Evolutionary conservation across 106 monocot genomes (phyloP), one percentile per base, ranked within the genome.

Genomic region (Vanilla planifolia): DNA sequence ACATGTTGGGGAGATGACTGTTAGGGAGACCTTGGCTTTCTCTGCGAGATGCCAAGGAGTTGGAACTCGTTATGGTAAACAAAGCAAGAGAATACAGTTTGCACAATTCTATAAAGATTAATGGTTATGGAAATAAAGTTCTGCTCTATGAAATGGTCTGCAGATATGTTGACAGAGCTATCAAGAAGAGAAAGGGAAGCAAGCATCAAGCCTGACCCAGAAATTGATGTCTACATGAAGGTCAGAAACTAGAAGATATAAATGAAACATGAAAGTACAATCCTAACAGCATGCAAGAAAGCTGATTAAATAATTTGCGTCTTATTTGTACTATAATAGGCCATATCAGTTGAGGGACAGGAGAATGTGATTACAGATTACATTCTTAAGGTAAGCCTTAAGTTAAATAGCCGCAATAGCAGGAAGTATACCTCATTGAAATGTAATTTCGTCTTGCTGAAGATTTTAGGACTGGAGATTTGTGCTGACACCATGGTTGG

Each of bases 401-500:
- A 43, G 11, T 61, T 26, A 15, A 43, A 43, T n/a, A 33, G 10
- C 16, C 17, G 20, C 21, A 28, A 21, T 41, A 6, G 8, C 6
- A 40, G 6, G 11, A 53, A 57, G 19, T 20, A 43, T 1, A 28
- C 25, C 33, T 57, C 9, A 42, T 41, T 55, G 21, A 15, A 7
- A 34, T 57, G 34, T 57, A 34, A 57, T 35, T 33, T 66, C 30
- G 14, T 39, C 42, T 33, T 55, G 9, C 41, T 45, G 13, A 51
- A 90, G 89, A 72, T 90, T 43, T 65, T 90, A 43, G 89, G 89
- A 57, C 51, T 90, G 67, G 85, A 90, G 8, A 55, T 85, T 22
- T 90, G 89, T 65, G 85, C 89, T 25, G 89, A 85, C 42, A 89
- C 89, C n/a, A 68, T 89, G 78, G 84, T 89, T 21, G 89, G 89